A percentile compares a stretch with the other conserved stretches of the same genome.
Conservation (phyloP, 2,329 filamentous ascomycete species). For the Fusarium sp. region DNA sequence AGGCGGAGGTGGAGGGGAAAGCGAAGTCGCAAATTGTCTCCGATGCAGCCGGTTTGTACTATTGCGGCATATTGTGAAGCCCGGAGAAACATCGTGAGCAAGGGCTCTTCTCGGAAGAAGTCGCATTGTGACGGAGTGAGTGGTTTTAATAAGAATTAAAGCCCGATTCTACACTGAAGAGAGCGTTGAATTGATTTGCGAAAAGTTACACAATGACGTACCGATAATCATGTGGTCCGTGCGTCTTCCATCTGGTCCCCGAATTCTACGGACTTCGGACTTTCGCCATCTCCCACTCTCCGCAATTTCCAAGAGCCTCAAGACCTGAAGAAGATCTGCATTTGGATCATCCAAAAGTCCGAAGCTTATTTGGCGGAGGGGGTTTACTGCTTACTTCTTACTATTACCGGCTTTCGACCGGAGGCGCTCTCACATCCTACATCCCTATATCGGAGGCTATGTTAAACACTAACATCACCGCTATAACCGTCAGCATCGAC, state of each 20-base stretch:
- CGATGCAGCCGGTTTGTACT: conserved; percentile 48
- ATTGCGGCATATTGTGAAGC: conserved; percentile 46
- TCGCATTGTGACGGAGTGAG: conserved; percentile 37
- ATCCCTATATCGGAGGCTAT: not conserved
- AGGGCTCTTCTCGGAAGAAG: conserved; percentile 42
- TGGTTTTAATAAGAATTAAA: conserved; percentile 14
- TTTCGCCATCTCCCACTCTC: conserved; percentile 12
- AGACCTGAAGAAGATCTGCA: conserved; percentile 17
- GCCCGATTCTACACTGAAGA: conserved; percentile 20
- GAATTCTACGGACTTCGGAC: conserved; percentile 32
- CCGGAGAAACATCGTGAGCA: conserved; percentile 26
- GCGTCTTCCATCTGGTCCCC: conserved; percentile 1
- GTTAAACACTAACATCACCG: not conserved
- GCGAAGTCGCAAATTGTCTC: conserved; percentile 48
- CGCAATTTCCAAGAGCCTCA: not conserved
- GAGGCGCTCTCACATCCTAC: not conserved
- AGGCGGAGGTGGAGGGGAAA: conserved; percentile 56
- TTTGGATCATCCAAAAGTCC: not conserved
- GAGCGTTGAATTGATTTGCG: conserved; percentile 21
- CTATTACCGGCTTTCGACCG: conserved; percentile 13
- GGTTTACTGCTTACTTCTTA: not conserved
- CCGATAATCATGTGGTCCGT: conserved; percentile 32
- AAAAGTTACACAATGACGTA: conserved; percentile 45
- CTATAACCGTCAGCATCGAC: conserved; percentile 11
- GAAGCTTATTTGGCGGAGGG: conserved; percentile 14